Evolutionary conservation across 2,329 filamentous ascomycete genomes (phyloP), one percentile per base, ranked within the genome.

Genomic region (Fusarium pseudoanthophilum): DNA sequence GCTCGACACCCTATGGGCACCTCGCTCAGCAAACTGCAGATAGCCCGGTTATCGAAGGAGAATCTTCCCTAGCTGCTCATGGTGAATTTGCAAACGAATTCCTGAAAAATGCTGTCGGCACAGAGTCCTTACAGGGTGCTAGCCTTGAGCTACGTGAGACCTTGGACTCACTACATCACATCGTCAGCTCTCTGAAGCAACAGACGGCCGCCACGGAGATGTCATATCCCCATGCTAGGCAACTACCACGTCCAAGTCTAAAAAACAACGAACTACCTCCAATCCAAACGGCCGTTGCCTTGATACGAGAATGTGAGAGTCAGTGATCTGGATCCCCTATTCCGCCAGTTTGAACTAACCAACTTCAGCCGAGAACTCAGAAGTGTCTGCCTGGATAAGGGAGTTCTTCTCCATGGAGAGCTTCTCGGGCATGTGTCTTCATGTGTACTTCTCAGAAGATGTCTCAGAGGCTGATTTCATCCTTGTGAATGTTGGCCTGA

Each of bases 11-110:
- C 4, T 77, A 68, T 40, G 71, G 73, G 4, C 64, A 75, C 26
- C 63, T 71, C 26, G 55, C 73, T 21, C 72, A 74, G 26, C 28
- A 71, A 11, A 65, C 72, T 49, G 64, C 75, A 26, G 78, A 78
- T 10, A 80, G 77, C n/a, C 76, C 78, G 10, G 78, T 82, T 7
- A 77, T 86, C 14, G 84, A 86, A 51, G 85, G 84, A 13, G 83
- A 84, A 66, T 85, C 84, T 6, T 86, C 84, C 4, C 70, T 86
- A 30, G 80, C 84, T 11, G 85, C 85, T 4, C 85, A 86, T 62
- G 84, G 84, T 4, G 82, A 80, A 18, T 86, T 87, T 69, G 85
- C 85, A 39, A 85, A 82, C 28, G 83, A 86, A 55, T 84, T 87
- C 48, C 75, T 85, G 6, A 79, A 82, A 28, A 81, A 84, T 60